Percentiles rank a stretch among this genome's conserved stretches.
Conservation (phyloP, 352 stramenopile species). For the Peronospora destructor region DNA sequence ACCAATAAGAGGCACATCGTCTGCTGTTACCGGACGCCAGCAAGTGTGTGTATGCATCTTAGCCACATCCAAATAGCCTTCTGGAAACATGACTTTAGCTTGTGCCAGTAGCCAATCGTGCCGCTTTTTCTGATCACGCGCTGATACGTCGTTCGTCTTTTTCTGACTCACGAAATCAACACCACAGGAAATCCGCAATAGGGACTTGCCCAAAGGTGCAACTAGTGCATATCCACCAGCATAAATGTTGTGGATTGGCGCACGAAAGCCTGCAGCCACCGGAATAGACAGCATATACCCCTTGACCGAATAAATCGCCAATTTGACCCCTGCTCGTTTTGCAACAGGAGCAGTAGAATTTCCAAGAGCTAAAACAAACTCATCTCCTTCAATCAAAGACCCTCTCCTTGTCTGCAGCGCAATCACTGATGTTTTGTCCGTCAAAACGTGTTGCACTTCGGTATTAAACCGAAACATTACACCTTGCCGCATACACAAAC, state of each 20-base stretch:
- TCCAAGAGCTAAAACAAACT: constrained; percentile 78
- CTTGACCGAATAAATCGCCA: constrained; percentile 82
- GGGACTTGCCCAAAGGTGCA: constrained; percentile 56
- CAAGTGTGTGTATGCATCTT: constrained; percentile 80
- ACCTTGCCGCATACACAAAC: constrained; percentile 68
- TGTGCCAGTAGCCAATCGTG: constrained; percentile 76
- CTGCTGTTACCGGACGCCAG: constrained; percentile 74
- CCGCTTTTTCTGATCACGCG: constrained; percentile 59
- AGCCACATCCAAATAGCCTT: constrained; percentile 69
- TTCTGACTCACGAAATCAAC: constrained; percentile 65
- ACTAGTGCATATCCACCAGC: constrained; percentile 68
- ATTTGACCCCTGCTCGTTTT: constrained; percentile 56
- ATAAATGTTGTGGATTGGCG: constrained; percentile 78
- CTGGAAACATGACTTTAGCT: constrained; percentile 71
- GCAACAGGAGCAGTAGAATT: constrained; percentile 69
- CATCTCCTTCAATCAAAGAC: constrained; percentile 81
- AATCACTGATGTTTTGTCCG: constrained; percentile 68
- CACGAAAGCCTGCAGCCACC: constrained; percentile 51
- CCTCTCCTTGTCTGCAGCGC: constrained; percentile 71
- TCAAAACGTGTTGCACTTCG: constrained; percentile 72
- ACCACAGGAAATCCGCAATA: constrained; percentile 70
- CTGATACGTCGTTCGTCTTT: constrained; percentile 54
- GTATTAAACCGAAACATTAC: constrained; percentile 88
- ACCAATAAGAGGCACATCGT: constrained; percentile 78
- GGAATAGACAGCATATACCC: constrained; percentile 82